Evolutionary conservation across 1,284 basidiomycete genomes (phyloP).

Genomic region (Hymenochaete sp.): DNA sequence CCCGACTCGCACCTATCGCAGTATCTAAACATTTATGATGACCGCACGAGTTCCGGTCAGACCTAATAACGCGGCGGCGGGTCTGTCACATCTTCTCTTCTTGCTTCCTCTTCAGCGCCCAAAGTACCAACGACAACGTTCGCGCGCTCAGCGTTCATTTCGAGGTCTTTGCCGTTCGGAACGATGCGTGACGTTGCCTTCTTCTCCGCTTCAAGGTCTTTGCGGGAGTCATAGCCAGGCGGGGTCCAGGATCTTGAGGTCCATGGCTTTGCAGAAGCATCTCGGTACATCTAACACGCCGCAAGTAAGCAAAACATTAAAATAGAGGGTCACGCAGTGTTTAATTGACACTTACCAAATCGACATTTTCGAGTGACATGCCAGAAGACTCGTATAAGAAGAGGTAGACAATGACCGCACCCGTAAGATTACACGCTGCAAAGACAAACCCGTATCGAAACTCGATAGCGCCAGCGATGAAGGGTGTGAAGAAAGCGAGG

Average conservation of each 20-base stretch:
- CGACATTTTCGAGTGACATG: constrained; percentile 62
- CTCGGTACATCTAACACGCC: constrained; percentile 56
- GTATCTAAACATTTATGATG: too few relatives aligned
- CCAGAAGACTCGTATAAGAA: constrained; percentile 73
- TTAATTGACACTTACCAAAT: constrained; percentile 34
- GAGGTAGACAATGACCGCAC: constrained; percentile 60
- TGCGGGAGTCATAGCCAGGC: constrained; percentile 36
- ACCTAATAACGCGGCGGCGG: too few relatives aligned
- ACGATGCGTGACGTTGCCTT: too few relatives aligned
- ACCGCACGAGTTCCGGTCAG: too few relatives aligned
- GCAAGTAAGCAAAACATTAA: constrained; percentile 5
- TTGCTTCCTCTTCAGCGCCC: too few relatives aligned
- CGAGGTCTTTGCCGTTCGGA: too few relatives aligned
- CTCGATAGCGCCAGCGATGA: constrained; percentile 47
- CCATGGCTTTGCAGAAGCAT: constrained; percentile 61
- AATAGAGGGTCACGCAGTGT: constrained; percentile 1
- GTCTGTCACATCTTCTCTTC: too few relatives aligned
- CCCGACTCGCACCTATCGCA: too few relatives aligned
- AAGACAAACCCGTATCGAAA: constrained; percentile 72
- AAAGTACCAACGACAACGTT: too few relatives aligned
- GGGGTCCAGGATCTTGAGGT: constrained; percentile 51
- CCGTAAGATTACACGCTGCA: constrained; percentile 46
- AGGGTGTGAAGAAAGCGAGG: constrained; percentile 68
- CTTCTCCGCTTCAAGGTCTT: constrained; percentile 35
- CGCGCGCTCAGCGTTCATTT: too few relatives aligned